Evolutionary conservation across 192 early-diverging fungal species (phyloP), one percentile per base, ranked within the genome.

Genomic region (Phlyctochytrium planicorne): DNA sequence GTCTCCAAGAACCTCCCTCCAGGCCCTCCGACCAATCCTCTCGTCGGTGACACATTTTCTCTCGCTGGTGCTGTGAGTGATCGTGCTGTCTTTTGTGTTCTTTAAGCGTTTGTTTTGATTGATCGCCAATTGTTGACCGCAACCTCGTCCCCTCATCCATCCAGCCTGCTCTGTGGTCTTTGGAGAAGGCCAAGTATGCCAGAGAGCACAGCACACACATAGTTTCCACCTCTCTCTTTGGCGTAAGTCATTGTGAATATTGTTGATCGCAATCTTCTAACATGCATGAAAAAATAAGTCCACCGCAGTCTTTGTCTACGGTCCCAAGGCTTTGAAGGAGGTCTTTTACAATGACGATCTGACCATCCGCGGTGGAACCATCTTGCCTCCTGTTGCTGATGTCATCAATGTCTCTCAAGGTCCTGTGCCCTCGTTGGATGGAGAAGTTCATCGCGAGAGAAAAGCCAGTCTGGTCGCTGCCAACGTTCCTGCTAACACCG

Each of bases 281-380:
- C n/a, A n/a, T n/a, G n/a, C n/a, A n/a, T n/a, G n/a, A n/a, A n/a
- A n/a, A n/a, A n/a, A n/a, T n/a, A n/a, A n/a, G n/a, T n/a, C n/a
- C n/a, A n/a, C n/a, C n/a, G n/a, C n/a, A n/a, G n/a, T n/a, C n/a
- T n/a, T n/a, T n/a, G n/a, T n/a, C n/a, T n/a, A n/a, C n/a, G n/a
- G n/a, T n/a, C n/a, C n/a, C n/a, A n/a, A 50, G 40, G 40, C 40
- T 50, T n/a, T 50, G 10, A 10, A n/a, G 12, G 40, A 50, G 40
- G n/a, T 50, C 40, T 50, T 50, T 50, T 50, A 50, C 40, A 50
- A 50, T n/a, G 40, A 50, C 12, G 40, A 50, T 50, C 12, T 50
- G n/a, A 14, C 12, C 40, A 10, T 14, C 12, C 40, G 40, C 12
- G 40, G n/a, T 10, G n/a, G n/a, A 10, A 14, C 40, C 12, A n/a